phyloP scores from a whole-genome alignment of 73 alveolate species.

The Paramecium octaurelia region DNA sequence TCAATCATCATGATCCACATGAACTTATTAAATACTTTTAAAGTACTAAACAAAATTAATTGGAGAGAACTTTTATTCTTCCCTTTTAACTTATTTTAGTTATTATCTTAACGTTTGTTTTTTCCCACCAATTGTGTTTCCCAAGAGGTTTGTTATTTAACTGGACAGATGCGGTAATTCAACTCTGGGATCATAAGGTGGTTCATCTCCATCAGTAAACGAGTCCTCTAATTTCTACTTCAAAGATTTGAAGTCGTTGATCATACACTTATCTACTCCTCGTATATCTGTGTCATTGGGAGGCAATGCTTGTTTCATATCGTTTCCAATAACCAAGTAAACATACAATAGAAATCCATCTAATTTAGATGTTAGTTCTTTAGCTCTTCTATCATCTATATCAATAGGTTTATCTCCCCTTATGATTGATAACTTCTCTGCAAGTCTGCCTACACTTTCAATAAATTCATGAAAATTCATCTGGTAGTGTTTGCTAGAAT shows the following conservation, averaged over 20 bases:
- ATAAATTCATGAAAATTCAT: conserved; percentile 44
- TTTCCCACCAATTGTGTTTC: not conserved
- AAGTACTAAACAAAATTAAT: conserved; percentile 12
- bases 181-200: conserved; percentile 34
- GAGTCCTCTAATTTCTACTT: conserved; percentile 32
- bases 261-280: conserved; percentile 34
- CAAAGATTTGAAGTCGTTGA: conserved; percentile 11
- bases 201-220: conserved; percentile 36
- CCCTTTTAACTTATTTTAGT: not conserved
- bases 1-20: conserved; percentile 8
- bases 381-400: conserved; percentile 18
- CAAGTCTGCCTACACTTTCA: not conserved
- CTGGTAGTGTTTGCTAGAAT: not conserved
- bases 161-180: conserved; percentile 14
- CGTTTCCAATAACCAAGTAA: not conserved
- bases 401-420: conserved; percentile 37
- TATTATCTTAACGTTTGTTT: not conserved
- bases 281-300: not conserved
- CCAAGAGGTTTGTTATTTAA: not conserved
- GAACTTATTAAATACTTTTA: not conserved
- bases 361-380: not conserved
- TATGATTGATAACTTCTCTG: not conserved
- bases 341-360: not conserved
- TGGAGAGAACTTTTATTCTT: not conserved
- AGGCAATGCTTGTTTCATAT: conserved; percentile 31